Base-by-base conservation (phyloP, 129 eudicot species). In the Flaveria brownii region DNA sequence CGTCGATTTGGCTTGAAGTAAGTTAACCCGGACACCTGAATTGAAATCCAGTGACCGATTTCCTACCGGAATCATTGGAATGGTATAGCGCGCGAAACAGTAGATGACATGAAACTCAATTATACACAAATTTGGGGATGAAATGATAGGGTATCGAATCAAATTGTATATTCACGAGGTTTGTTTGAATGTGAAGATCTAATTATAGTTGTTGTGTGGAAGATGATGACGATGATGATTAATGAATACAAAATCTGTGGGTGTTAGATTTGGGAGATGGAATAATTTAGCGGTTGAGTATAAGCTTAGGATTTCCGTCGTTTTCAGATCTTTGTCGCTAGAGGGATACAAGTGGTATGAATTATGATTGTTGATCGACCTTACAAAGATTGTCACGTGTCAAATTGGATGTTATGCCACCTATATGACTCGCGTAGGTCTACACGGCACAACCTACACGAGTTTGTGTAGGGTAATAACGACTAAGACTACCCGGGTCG, bases 21-120 rank as follows among this genome's bases (percentile, higher is more conserved):
- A 41, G 50, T 78, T 46, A 59, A 26, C 45, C 8, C 66, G 16
- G 46, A 78, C 49, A 0, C 63, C 49, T 23, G 11, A 79, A 36
- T 49, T 54, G 76, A 28, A 17, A 70, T 30, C 30, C 61, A 5
- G 46, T 39, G 72, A 71, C 41, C 14, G 26, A 62, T 33, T 70
- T 61, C 52, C 20, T 70, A 59, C 65, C 41, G 66, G 65, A 71
- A 62, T 79, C 78, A 79, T 72, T 30, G 54, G 41, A 43, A 18
- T 66, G 7, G 7, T 39, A 5, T 66, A 66, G 51, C 71, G 15
- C 2, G 30, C 12, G 23, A 15, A 63, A 66, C 6, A 36, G 16
- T 7, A 66, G 3, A 33, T 3, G 17, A 17, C 51, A 39, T 66
- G 50, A 16, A 39, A 7, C 41, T 16, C 28, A 66, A 41, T 16